These are phyloP conservation scores for Metschnikowia baotianmanensis DNA, from an alignment of 805 yeast genomes.

Conservation along the genomic window DNA sequence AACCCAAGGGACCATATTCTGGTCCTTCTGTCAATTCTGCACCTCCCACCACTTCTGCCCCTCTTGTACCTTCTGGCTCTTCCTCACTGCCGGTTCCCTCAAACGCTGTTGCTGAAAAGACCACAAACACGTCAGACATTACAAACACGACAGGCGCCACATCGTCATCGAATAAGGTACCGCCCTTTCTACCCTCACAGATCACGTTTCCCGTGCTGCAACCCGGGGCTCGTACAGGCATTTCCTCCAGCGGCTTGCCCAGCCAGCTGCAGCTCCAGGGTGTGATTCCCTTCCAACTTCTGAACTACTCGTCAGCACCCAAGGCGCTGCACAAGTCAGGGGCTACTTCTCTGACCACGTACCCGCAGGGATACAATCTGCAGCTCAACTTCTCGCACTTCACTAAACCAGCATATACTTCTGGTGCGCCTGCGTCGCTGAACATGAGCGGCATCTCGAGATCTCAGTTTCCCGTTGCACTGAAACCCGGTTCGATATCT, in stretches of 20 bases:
- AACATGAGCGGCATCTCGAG: not conserved
- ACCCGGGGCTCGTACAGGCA: not conserved
- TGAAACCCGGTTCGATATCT: not conserved
- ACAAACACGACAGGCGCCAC: not conserved
- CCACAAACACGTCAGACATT: no score
- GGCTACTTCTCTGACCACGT: not conserved
- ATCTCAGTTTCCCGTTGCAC: not conserved
- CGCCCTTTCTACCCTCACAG: constrained; percentile 4
- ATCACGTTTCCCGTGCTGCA: not conserved
- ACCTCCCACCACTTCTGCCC: not conserved
- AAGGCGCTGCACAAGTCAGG: not conserved
- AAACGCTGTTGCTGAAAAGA: no score
- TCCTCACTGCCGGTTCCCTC: not conserved
- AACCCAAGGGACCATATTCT: not conserved
- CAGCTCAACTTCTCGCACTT: not conserved
- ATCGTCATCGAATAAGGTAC: not conserved
- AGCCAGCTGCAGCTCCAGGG: constrained; percentile 5
- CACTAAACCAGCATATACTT: not conserved
- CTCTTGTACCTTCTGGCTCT: no score
- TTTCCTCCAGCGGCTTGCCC: constrained; percentile 1
- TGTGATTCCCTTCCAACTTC: constrained; percentile 6
- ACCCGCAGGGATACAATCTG: not conserved
- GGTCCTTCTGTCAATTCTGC: no score
- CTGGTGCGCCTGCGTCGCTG: not conserved
- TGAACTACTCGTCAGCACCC: constrained; percentile 1